phyloP scores from a whole-genome alignment of 108 stramenopile species.

The Aurantiochytrium sp. region DNA sequence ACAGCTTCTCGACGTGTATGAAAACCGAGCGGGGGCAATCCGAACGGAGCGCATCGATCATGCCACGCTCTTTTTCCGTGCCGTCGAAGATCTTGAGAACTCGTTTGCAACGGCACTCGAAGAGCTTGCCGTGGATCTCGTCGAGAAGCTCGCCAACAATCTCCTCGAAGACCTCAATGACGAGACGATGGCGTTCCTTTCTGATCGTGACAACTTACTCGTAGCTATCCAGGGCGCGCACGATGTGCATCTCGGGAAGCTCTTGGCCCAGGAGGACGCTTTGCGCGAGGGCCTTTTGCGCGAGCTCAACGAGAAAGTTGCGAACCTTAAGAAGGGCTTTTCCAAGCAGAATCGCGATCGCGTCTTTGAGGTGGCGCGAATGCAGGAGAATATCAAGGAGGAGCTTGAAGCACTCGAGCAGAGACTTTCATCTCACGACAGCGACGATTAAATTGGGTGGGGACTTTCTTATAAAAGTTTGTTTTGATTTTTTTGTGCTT shows the following conservation, averaged over 20 bases:
- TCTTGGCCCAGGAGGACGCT: slow-evolving; percentile 18
- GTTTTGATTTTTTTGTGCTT: background rate
- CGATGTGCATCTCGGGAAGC: slow-evolving; percentile 49
- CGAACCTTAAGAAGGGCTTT: background rate
- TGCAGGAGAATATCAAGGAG: background rate
- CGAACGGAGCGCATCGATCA: slow-evolving; percentile 42
- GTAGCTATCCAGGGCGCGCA: slow-evolving; percentile 34
- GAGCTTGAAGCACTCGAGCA: slow-evolving; percentile 6
- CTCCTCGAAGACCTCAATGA: slow-evolving; percentile 43
- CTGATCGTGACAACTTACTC: slow-evolving; percentile 47
- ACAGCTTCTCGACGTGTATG: slow-evolving; percentile 47
- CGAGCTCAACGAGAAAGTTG: background rate
- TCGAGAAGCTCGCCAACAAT: slow-evolving; percentile 20
- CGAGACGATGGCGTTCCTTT: slow-evolving; percentile 39
- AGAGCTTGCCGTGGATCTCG: slow-evolving; percentile 30
- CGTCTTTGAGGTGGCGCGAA: slow-evolving; percentile 8
- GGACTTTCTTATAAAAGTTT: background rate
- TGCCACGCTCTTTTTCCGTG: slow-evolving; percentile 48
- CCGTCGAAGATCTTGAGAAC: slow-evolving; percentile 48
- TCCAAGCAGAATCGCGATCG: slow-evolving; percentile 20
- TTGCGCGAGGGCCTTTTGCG: background rate
- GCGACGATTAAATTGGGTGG: background rate
- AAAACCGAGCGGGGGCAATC: slow-evolving; percentile 36
- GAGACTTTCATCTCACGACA: background rate
- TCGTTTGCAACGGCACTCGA: slow-evolving; percentile 28